phyloP scores from a whole-genome alignment of 2,329 filamentous ascomycete genomes.

The Aureobasidium sp. region DNA sequence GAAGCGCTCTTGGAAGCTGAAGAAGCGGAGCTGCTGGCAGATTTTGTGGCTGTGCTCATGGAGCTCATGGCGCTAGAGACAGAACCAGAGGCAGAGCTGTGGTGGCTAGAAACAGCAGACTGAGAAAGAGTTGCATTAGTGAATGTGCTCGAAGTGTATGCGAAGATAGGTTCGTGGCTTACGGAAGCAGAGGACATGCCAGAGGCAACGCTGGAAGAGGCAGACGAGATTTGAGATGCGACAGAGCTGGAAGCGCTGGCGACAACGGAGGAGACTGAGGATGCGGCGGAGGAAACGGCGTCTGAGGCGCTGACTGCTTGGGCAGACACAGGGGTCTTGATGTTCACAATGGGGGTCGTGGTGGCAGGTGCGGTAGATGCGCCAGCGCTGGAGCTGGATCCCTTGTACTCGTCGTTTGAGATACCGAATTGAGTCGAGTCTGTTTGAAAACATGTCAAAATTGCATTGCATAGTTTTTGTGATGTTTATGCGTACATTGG shows the following conservation, averaged over 20 bases:
- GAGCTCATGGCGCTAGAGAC: not conserved
- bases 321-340: slow-evolving; percentile 14
- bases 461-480: too few species aligned
- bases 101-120: not conserved
- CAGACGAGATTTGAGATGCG: not conserved
- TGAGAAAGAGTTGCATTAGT: not conserved
- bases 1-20: slow-evolving; percentile 47
- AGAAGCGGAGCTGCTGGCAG: slow-evolving; percentile 4
- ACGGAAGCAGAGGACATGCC: not conserved
- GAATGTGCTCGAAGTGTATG: not conserved
- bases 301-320: slow-evolving; percentile 17
- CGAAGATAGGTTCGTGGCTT: slow-evolving; percentile 33
- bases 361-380: slow-evolving; percentile 15
- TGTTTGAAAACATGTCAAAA: not conserved
- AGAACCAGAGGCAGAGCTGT: not conserved
- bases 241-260: not conserved
- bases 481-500: slow-evolving; percentile 33
- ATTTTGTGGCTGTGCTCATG: slow-evolving; percentile 13
- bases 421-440: slow-evolving; percentile 54
- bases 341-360: slow-evolving; percentile 17
- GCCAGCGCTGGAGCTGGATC: slow-evolving; percentile 17
- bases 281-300: slow-evolving; percentile 6
- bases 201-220: not conserved
- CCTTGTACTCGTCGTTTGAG: slow-evolving; percentile 32
- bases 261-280: slow-evolving; percentile 9